phyloP scores from a whole-genome alignment of 805 yeast species.

The Sugiyamaella qingdaonensis region DNA sequence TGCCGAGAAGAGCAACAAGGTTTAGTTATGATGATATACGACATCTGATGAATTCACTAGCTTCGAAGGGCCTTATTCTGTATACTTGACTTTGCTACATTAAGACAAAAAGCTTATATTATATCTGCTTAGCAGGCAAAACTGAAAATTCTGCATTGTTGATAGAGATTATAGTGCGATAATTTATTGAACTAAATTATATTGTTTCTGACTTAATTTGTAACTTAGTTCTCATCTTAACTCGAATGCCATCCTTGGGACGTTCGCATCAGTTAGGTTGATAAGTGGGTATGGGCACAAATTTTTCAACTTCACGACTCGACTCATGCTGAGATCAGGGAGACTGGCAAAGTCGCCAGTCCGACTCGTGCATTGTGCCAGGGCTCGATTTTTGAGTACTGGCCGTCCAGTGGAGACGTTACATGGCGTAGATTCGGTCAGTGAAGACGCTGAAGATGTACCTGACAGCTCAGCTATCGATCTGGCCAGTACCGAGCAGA shows the following conservation, averaged over 20 bases:
- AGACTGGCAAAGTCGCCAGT: neutral
- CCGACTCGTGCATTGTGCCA: neutral
- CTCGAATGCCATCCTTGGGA: neutral
- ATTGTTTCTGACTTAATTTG: too few species aligned
- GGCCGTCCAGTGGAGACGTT: too few species aligned
- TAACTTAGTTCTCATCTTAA: too few species aligned
- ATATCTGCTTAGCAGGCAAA: too few species aligned
- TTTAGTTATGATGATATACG: neutral
- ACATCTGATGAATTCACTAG: neutral
- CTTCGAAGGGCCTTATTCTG: too few species aligned
- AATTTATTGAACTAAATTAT: too few species aligned
- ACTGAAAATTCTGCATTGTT: too few species aligned
- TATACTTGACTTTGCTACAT: too few species aligned
- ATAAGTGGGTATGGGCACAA: neutral
- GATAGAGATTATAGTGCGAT: too few species aligned
- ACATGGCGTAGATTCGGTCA: neutral
- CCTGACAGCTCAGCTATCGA: neutral
- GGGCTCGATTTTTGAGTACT: neutral
- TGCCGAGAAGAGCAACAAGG: conserved; percentile 14
- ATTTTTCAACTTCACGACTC: neutral
- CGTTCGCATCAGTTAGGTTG: too few species aligned
- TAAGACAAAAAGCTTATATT: too few species aligned
- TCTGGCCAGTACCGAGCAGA: neutral
- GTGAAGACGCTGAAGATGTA: neutral
- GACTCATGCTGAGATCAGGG: neutral